phyloP scores from a whole-genome alignment of 176 grass and related monocot genomes.

The Alopecurus myosuroides region DNA sequence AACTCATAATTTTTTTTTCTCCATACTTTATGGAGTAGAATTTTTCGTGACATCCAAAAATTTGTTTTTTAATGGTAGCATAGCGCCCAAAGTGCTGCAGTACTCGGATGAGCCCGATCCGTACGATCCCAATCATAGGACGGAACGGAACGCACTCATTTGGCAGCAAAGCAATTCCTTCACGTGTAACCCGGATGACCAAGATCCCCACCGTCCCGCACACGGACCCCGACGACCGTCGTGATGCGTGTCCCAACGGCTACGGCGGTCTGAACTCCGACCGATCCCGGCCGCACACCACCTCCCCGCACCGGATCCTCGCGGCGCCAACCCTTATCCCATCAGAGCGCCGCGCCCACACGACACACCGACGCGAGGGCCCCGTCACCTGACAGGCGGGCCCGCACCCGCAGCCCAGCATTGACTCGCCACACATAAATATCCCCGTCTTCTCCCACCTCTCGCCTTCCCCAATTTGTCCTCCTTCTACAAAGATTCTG shows the following conservation, averaged over 20 bases:
- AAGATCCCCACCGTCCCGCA: background rate
- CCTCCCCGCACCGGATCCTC: background rate
- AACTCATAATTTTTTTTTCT: too few species aligned
- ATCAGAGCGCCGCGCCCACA: constrained; percentile 14
- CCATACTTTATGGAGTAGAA: too few species aligned
- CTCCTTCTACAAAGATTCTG: background rate
- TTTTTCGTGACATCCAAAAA: too few species aligned
- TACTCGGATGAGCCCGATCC: too few species aligned
- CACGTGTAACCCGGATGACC: too few species aligned
- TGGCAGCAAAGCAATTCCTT: too few species aligned
- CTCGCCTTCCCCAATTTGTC: background rate
- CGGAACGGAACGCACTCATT: too few species aligned
- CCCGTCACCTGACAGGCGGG: background rate
- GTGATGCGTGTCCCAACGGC: background rate
- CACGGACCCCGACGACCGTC: background rate
- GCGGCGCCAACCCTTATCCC: constrained; percentile 3
- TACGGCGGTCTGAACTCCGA: constrained; percentile 12
- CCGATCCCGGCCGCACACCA: fast-evolving
- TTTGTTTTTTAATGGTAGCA: too few species aligned
- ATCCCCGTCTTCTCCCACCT: constrained; percentile 22
- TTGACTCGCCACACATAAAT: constrained; percentile 16
- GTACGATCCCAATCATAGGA: too few species aligned
- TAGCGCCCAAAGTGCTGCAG: too few species aligned
- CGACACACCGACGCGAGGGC: background rate
- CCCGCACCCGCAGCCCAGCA: background rate